Evolutionary conservation across 1,139 yeast species (phyloP).

Genomic region (Geotrichum phurueaensis): DNA sequence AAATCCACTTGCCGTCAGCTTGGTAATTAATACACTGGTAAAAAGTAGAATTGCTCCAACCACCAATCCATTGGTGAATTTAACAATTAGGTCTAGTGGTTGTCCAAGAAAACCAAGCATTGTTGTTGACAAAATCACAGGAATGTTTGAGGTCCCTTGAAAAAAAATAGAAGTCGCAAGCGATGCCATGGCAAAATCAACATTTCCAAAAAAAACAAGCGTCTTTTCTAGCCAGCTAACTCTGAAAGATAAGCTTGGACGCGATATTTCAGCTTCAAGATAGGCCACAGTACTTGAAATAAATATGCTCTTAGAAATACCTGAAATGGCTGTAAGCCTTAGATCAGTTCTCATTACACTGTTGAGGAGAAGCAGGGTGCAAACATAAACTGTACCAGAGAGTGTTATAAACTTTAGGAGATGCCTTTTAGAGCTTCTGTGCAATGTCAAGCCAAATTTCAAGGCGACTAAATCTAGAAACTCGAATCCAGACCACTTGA

Average conservation of each 20-base stretch:
- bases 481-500: not conserved
- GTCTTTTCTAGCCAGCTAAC: not conserved
- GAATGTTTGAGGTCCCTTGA: not conserved
- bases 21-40: not conserved
- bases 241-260: not conserved
- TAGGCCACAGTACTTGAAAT: not conserved
- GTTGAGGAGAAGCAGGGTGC: not conserved
- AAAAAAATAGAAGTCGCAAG: not conserved
- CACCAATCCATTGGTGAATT: not conserved
- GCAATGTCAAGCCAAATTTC: conserved; percentile 1
- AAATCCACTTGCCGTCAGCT: not conserved
- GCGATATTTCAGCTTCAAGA: not conserved
- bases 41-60: not conserved
- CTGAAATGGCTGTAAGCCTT: not conserved
- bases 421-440: not conserved
- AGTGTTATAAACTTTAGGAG: not conserved
- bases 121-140: not conserved
- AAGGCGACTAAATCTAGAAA: conserved; percentile 1
- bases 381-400: not conserved
- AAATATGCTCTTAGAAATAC: not conserved
- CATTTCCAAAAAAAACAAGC: not conserved
- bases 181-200: not conserved
- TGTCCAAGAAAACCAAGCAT: not conserved
- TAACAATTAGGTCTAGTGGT: not conserved
- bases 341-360: not conserved